These are phyloP conservation scores for Ilyonectria sp. DNA, from an alignment of 2,329 filamentous ascomycete genomes.

Conservation along the genomic window DNA sequence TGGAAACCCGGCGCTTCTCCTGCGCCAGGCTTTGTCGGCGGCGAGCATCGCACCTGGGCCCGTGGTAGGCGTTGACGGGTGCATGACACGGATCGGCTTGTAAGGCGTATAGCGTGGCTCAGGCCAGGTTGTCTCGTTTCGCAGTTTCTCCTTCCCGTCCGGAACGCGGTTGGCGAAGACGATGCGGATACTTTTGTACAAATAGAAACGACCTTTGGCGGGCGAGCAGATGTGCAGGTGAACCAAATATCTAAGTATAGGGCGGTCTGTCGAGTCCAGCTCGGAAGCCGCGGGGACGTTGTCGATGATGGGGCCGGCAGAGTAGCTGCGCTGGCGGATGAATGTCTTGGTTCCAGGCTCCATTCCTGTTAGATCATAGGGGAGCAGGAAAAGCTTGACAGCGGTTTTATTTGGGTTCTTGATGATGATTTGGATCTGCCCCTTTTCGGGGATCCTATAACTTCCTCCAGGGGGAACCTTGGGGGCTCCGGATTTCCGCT, in stretches of 20 bases:
- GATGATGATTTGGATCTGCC: constrained; percentile 95
- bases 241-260: constrained; percentile 88
- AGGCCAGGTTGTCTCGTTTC: constrained; percentile 90
- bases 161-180: constrained; percentile 98
- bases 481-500: constrained; percentile 67
- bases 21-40: constrained; percentile 72
- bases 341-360: constrained; percentile 95
- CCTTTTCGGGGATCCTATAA: constrained; percentile 94
- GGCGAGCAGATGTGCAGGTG: constrained; percentile 95
- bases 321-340: constrained; percentile 94
- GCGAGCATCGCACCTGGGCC: constrained; percentile 65
- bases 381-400: constrained; percentile 94
- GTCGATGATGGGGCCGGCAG: constrained; percentile 86
- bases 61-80: constrained; percentile 55
- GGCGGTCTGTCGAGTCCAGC: constrained; percentile 64
- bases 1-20: constrained; percentile 69
- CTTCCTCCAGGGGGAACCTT: constrained; percentile 85
- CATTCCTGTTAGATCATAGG: constrained; percentile 94
- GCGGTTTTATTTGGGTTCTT: constrained; percentile 99
- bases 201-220: constrained; percentile 84
- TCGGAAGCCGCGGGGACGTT: constrained; percentile 60
- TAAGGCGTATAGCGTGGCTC: constrained; percentile 91
- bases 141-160: constrained; percentile 92
- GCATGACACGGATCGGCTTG: constrained; percentile 75
- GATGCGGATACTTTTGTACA: constrained; percentile 93